phyloP scores from a whole-genome alignment of 164 flowering plant species.

The Vitis rupestris region DNA sequence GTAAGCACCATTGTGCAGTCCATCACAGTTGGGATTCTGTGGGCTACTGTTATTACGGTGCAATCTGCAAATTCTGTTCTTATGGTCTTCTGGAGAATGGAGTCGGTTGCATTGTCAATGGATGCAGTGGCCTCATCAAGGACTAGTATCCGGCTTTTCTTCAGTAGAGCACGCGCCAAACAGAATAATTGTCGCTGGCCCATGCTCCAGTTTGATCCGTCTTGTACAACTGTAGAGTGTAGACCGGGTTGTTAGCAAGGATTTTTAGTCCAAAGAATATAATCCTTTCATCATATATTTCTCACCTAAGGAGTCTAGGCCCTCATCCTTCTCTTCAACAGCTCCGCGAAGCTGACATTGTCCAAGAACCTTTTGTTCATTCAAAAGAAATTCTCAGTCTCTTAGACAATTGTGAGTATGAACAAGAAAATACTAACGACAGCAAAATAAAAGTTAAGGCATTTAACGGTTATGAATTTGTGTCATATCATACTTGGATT shows the following conservation, averaged over 20 bases:
- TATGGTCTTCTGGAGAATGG: constrained; percentile 56
- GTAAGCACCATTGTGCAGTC: constrained; percentile 49
- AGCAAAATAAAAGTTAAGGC: too few relatives aligned
- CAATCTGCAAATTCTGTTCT: constrained; percentile 53
- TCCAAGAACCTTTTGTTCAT: constrained; percentile 48
- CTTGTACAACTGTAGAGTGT: constrained; percentile 46
- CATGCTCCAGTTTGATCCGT: constrained; percentile 80
- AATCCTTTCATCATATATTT: not conserved
- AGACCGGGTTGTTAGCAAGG: not conserved
- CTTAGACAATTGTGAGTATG: too few relatives aligned
- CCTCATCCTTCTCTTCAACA: constrained; percentile 50
- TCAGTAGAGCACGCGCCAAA: constrained; percentile 62
- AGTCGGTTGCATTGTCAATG: constrained; percentile 61
- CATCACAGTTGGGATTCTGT: constrained; percentile 75
- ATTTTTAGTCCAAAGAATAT: not conserved
- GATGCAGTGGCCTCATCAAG: constrained; percentile 87
- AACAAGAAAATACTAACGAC: too few relatives aligned
- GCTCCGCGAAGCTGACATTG: constrained; percentile 66
- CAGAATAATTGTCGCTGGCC: constrained; percentile 71
- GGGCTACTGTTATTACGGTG: constrained; percentile 73
- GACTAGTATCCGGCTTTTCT: constrained; percentile 55
- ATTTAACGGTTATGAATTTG: too few relatives aligned
- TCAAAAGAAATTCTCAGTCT: not conserved
- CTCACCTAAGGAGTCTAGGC: constrained; percentile 53
- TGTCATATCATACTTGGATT: too few relatives aligned